Percentiles rank a stretch among this genome's conserved stretches.
Evolutionary conservation across 108 stramenopile genomes (phyloP).

Genomic region (Nitzschia inconspicua): DNA sequence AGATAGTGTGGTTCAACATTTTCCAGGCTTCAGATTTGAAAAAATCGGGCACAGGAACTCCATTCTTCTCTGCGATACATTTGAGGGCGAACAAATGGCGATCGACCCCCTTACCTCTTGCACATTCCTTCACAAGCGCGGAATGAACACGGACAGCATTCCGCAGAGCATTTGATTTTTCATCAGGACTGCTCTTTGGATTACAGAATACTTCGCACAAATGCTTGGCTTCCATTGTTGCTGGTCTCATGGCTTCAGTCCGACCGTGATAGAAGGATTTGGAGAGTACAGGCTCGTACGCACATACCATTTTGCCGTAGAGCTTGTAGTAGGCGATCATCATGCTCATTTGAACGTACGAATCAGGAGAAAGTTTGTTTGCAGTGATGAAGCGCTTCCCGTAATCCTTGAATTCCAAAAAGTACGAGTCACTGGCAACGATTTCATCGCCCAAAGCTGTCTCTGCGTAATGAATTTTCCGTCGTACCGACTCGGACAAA

Average conservation of each 20-base stretch:
- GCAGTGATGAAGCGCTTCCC: conserved; percentile 72
- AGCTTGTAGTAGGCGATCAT: conserved; percentile 79
- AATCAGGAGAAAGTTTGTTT: conserved; percentile 81
- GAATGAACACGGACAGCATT: conserved; percentile 62
- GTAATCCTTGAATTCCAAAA: conserved; percentile 72
- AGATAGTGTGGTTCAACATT: conserved; percentile 72
- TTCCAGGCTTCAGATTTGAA: conserved; percentile 66
- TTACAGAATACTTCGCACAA: conserved; percentile 48
- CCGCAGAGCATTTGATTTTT: conserved; percentile 60
- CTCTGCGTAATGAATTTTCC: conserved; percentile 78
- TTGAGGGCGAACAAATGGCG: conserved; percentile 81
- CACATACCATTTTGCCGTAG: conserved; percentile 74
- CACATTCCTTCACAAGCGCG: conserved; percentile 56
- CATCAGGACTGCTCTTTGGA: conserved; percentile 11
- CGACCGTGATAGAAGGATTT: conserved; percentile 84
- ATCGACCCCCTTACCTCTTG: conserved; percentile 72
- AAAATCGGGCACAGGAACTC: conserved; percentile 54
- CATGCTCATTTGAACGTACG: conserved; percentile 81
- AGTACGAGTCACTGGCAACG: conserved; percentile 57
- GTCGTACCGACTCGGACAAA: conserved; percentile 44
- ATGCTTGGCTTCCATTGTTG: conserved; percentile 57
- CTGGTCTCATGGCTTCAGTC: conserved; percentile 81
- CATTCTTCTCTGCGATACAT: conserved; percentile 74
- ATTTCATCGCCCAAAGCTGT: conserved; percentile 79
- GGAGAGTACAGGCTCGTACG: conserved; percentile 83